Conservation (phyloP, 2,329 filamentous ascomycete genomes). For the Colletotrichum sp. region DNA sequence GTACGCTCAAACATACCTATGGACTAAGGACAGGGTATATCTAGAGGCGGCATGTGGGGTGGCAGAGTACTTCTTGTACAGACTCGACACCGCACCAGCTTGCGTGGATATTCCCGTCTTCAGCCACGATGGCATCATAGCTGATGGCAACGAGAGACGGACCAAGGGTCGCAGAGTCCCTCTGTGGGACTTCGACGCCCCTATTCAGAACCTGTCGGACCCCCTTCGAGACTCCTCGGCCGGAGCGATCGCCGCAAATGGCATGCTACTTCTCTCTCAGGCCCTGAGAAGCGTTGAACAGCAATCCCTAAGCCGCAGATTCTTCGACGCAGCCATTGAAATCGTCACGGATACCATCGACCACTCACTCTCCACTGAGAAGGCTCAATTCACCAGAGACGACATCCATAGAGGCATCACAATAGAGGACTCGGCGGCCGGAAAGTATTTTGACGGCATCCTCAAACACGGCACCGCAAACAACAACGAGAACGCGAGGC, state of each 20-base stretch:
- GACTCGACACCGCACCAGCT: constrained; percentile 33
- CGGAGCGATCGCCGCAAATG: constrained; percentile 29
- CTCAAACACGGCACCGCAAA: constrained; percentile 38
- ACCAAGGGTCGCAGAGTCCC: constrained; percentile 30
- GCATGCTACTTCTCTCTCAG: constrained; percentile 28
- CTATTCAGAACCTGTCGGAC: constrained; percentile 28
- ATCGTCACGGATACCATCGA: constrained; percentile 24
- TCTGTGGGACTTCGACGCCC: constrained; percentile 54
- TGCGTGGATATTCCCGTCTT: constrained; percentile 25
- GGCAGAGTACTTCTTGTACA: constrained; percentile 51
- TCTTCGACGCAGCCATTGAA: constrained; percentile 4
- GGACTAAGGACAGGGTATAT: constrained; percentile 47
- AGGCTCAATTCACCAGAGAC: constrained; percentile 17
- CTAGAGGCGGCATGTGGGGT: constrained; percentile 46
- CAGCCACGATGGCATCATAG: fast-evolving
- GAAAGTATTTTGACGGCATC: constrained; percentile 31
- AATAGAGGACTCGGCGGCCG: constrained; percentile 3
- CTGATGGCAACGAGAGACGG: background rate
- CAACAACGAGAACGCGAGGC: constrained; percentile 31
- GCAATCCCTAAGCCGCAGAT: background rate
- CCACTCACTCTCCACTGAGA: constrained; percentile 27
- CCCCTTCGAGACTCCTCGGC: constrained; percentile 40
- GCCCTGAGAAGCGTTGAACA: constrained; percentile 11
- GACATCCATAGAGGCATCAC: background rate
- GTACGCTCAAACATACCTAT: constrained; percentile 52